These are phyloP conservation scores for Sporothrix curviconia DNA, from an alignment of 2,329 filamentous ascomycete species.

Conservation along the genomic window DNA sequence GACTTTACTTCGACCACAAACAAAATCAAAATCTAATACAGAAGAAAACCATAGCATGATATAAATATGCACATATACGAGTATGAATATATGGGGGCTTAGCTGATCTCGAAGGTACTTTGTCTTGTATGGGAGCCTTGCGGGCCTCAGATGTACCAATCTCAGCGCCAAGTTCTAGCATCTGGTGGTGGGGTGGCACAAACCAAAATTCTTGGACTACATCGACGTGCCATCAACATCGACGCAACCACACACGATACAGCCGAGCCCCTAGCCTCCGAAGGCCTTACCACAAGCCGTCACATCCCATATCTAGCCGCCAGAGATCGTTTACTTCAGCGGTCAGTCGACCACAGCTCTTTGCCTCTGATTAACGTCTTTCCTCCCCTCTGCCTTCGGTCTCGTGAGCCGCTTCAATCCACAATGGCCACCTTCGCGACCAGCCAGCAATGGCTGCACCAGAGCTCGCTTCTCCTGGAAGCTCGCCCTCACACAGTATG, in stretches of 20 bases:
- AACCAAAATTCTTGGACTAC: neutral
- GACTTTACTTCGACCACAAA: too few species aligned
- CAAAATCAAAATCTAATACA: too few species aligned
- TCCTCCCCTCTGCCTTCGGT: neutral
- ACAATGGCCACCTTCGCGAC: conserved; percentile 76
- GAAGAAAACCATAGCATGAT: too few species aligned
- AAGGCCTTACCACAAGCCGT: neutral
- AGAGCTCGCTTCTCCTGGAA: conserved; percentile 78
- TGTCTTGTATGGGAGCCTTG: neutral
- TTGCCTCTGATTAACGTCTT: neutral
- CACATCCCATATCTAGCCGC: neutral
- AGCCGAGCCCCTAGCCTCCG: neutral
- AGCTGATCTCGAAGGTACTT: neutral
- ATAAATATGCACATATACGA: neutral
- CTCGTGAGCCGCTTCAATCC: neutral
- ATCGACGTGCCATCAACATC: neutral
- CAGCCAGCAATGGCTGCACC: conserved; percentile 84
- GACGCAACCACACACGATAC: conserved; percentile 4
- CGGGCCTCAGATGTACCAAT: neutral
- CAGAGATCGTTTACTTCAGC: neutral
- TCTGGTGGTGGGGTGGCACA: conserved; percentile 7
- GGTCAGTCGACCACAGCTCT: neutral
- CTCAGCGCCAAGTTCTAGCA: too few species aligned
- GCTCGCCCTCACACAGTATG: conserved; percentile 78
- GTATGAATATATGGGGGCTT: neutral